Conservation (phyloP, 2,329 filamentous ascomycete species). For the Pseudogymnoascus sp. region DNA sequence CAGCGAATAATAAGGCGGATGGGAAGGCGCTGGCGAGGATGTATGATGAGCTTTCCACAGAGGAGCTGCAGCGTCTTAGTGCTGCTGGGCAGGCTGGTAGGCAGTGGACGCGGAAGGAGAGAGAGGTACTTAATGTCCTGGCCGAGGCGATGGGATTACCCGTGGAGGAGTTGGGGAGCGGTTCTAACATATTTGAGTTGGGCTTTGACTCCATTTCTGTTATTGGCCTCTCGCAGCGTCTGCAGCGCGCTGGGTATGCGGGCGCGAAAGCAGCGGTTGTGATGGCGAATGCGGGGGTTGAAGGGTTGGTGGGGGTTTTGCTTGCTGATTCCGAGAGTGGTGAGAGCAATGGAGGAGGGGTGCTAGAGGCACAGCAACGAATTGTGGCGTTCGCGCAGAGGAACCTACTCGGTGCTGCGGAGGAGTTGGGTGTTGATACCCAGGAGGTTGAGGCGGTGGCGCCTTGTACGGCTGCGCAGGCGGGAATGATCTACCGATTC, state of each 20-base stretch:
- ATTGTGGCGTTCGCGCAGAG: conserved; percentile 33
- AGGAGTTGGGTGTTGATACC: conserved; percentile 41
- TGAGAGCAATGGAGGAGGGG: conserved; percentile 15
- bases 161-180: conserved; percentile 36
- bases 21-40: conserved; percentile 57
- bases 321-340: conserved; percentile 11
- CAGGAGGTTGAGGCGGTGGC: conserved; percentile 61
- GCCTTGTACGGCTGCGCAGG: conserved; percentile 78
- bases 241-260: conserved; percentile 55
- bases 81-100: conserved; percentile 24
- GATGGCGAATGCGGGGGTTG: conserved; percentile 51
- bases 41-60: conserved; percentile 51
- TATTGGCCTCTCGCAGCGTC: conserved; percentile 55
- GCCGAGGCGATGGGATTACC: conserved; percentile 30
- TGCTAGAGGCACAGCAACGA: conserved; percentile 30
- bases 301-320: conserved; percentile 34
- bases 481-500: conserved; percentile 73
- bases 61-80: conserved; percentile 52
- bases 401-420: conserved; percentile 28
- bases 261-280: conserved; percentile 57
- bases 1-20: conserved; percentile 85
- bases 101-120: conserved; percentile 33
- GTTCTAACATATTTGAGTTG: conserved; percentile 71
- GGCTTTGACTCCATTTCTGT: conserved; percentile 84
- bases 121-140: conserved; percentile 45